phyloP scores from a whole-genome alignment of 352 stramenopile genomes.

The Pythium oligandrum region DNA sequence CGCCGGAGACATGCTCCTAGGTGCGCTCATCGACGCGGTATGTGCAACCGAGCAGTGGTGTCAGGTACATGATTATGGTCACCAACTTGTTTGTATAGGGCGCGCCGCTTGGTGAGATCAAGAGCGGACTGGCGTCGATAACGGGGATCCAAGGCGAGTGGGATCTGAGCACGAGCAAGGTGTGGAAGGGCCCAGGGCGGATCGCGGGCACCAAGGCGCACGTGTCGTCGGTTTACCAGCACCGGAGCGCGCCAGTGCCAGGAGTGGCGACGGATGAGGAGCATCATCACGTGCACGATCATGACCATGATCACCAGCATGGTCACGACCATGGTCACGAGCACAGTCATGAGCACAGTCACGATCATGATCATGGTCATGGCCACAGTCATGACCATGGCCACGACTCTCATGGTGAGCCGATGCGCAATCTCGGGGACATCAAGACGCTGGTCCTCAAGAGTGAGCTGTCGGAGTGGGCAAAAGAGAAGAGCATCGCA shows the following conservation, averaged over 20 bases:
- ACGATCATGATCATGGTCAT: slow-evolving; percentile 29
- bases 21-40: slow-evolving; percentile 84
- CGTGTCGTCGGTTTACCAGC: slow-evolving; percentile 85
- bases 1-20: slow-evolving; percentile 90
- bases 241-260: slow-evolving; percentile 46
- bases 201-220: slow-evolving; percentile 89
- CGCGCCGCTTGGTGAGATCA: slow-evolving; percentile 49
- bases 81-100: slow-evolving; percentile 35
- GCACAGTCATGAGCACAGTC: slow-evolving; percentile 25
- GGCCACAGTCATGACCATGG: slow-evolving; percentile 24
- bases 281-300: slow-evolving; percentile 33
- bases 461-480: slow-evolving; percentile 80
- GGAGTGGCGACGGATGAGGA: neutral
- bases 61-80: neutral
- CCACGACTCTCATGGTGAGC: slow-evolving; percentile 39
- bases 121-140: slow-evolving; percentile 50
- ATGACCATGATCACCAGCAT: slow-evolving; percentile 21
- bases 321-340: slow-evolving; percentile 21
- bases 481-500: slow-evolving; percentile 86
- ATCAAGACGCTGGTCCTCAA: slow-evolving; percentile 86
- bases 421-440: slow-evolving; percentile 88
- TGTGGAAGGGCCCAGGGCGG: slow-evolving; percentile 81
- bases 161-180: slow-evolving; percentile 53
- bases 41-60: slow-evolving; percentile 8
- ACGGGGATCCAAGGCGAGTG: slow-evolving; percentile 83